Evolutionary conservation across 1,139 yeast genomes (phyloP).

Genomic region (Hyphopichia khmerensis): DNA sequence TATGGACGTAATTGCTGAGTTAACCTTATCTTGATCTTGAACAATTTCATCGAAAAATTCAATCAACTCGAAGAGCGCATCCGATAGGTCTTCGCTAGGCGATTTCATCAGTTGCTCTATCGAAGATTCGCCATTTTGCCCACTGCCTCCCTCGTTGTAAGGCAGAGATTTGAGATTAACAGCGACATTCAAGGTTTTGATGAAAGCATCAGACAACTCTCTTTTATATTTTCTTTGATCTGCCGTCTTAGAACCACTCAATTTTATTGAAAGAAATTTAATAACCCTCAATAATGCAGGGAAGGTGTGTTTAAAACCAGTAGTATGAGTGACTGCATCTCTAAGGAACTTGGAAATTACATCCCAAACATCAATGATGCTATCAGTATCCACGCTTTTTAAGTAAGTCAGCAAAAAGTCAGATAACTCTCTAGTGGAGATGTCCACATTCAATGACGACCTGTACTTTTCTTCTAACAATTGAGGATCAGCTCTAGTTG

Average conservation of each 20-base stretch:
- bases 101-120: conserved; percentile 11
- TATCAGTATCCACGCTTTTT: conserved; percentile 67
- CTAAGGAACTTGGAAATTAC: conserved; percentile 57
- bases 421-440: conserved; percentile 43
- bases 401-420: conserved; percentile 59
- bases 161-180: conserved; percentile 8
- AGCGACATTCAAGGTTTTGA: conserved; percentile 47
- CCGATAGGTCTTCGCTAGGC: conserved; percentile 35
- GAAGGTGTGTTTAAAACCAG: conserved; percentile 48
- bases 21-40: conserved; percentile 53
- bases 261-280: conserved; percentile 52
- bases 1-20: conserved; percentile 41
- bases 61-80: conserved; percentile 33
- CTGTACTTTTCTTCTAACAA: conserved; percentile 28
- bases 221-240: conserved; percentile 59
- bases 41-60: conserved; percentile 42
- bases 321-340: conserved; percentile 51
- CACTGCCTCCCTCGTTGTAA: conserved; percentile 1
- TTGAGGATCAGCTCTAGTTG: conserved; percentile 33
- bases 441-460: conserved; percentile 44
- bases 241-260: conserved; percentile 58
- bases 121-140: conserved; percentile 1
- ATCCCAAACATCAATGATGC: conserved; percentile 73
- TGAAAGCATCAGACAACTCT: conserved; percentile 66
- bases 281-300: conserved; percentile 54